Conservation (phyloP, 352 stramenopile species). For the Aphanomyces euteiches region DNA sequence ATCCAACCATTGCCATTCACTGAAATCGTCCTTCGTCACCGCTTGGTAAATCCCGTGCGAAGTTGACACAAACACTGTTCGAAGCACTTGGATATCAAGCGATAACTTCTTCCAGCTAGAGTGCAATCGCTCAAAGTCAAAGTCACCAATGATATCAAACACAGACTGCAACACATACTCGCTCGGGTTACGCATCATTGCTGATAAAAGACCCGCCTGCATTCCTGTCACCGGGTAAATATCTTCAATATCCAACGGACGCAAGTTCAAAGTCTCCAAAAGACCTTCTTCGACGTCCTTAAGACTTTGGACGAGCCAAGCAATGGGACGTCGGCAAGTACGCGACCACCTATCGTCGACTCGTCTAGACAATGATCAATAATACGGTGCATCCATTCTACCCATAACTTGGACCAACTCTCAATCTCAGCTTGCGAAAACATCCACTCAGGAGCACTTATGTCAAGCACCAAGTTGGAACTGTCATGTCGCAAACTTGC, state of each 20-base stretch:
- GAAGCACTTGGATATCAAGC: background rate
- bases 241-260: background rate
- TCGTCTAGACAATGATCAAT: background rate
- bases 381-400: background rate
- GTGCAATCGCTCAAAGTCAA: too few species aligned
- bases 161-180: background rate
- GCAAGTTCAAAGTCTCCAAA: background rate
- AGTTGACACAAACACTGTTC: conserved; percentile 2
- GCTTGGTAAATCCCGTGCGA: background rate
- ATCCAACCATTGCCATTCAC: background rate
- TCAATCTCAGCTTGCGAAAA: background rate
- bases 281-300: background rate
- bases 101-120: background rate
- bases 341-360: background rate
- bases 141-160: background rate
- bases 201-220: background rate
- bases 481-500: too few species aligned
- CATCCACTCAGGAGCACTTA: background rate
- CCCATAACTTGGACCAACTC: background rate
- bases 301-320: background rate
- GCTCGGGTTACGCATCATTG: background rate
- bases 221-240: conserved; percentile 3
- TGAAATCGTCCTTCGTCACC: background rate
- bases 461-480: too few species aligned
- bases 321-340: background rate